Evolutionary conservation across 2,329 filamentous ascomycete genomes (phyloP).

Genomic region (Thielaviopsis ethacetica): DNA sequence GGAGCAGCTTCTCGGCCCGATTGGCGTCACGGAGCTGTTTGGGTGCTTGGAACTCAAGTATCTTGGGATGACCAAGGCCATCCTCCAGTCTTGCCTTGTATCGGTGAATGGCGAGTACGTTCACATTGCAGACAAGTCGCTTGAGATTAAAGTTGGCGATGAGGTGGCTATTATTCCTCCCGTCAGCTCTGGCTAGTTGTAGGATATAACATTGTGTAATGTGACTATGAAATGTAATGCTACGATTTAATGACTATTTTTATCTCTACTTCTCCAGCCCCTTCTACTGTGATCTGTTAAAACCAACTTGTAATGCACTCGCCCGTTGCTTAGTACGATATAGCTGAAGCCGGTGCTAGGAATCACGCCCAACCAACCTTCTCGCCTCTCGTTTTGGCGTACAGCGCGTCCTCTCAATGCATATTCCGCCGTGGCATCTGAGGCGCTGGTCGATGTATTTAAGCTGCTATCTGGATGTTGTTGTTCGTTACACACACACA

Average conservation of each 20-base stretch:
- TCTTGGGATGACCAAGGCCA: constrained; percentile 48
- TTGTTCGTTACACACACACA: too few species aligned
- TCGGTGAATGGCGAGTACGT: constrained; percentile 73
- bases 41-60: constrained; percentile 51
- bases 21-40: constrained; percentile 48
- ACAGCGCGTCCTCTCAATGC: too few species aligned
- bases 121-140: constrained; percentile 38
- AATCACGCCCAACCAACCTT: too few species aligned
- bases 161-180: constrained; percentile 81
- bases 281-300: too few species aligned
- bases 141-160: constrained; percentile 52
- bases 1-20: constrained; percentile 50
- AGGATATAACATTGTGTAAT: not conserved
- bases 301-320: too few species aligned
- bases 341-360: too few species aligned
- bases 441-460: too few species aligned
- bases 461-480: too few species aligned
- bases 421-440: too few species aligned
- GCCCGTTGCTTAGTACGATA: too few species aligned
- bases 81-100: constrained; percentile 57
- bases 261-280: not conserved
- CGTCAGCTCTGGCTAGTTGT: constrained; percentile 59
- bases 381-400: too few species aligned
- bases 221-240: not conserved
- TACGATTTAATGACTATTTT: not conserved